Base-by-base conservation (phyloP, 108 stramenopile genomes). In the Nitzschia sp. region DNA sequence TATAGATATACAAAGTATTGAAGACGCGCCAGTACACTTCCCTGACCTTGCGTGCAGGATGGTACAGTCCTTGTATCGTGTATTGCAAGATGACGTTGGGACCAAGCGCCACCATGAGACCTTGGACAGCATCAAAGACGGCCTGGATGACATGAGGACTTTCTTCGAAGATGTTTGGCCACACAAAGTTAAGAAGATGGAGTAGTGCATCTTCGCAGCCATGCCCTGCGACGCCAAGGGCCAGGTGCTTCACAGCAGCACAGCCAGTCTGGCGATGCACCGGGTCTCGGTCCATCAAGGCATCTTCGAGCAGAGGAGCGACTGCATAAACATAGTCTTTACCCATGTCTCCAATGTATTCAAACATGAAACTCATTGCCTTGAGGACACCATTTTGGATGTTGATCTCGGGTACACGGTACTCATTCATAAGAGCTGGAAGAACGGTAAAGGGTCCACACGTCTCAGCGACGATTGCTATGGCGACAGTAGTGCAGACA, bases 321-420 rank as follows among this genome's bases (percentile, higher is more conserved):
- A 98, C 96, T 29, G 97, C 96, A 75, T 98, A 99, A 68, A 98
- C 96, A 78, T 99, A 99, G 79, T 98, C 99, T 88, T 98, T 98
- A 15, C 92, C 97, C 97, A 98, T 96, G 59, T 95, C 95, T 32
- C 99, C 99, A 72, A 99, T 99, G 84, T 99, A 99, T 83, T 98
- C 96, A 73, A 98, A 99, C 97, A 99, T 96, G 78, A 99, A 99
- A 62, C 94, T 96, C 38, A 99, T 71, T 11, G 98, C 96, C 79
- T 99, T 99, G 29, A 99, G 89, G 1, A 99, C 99, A 69, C 99
- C 99, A 80, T 99, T 98, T 82, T 99, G 99, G 56, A 99, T 97
- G 70, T 99, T 99, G 21, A 98, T 80, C 64, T 99, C 99, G 2
- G 98, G 97, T 46, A 98, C 93, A 29, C 99, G 87, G 72, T 98